Conservation (phyloP, 1,139 yeast genomes). For the Pichia sp. region DNA sequence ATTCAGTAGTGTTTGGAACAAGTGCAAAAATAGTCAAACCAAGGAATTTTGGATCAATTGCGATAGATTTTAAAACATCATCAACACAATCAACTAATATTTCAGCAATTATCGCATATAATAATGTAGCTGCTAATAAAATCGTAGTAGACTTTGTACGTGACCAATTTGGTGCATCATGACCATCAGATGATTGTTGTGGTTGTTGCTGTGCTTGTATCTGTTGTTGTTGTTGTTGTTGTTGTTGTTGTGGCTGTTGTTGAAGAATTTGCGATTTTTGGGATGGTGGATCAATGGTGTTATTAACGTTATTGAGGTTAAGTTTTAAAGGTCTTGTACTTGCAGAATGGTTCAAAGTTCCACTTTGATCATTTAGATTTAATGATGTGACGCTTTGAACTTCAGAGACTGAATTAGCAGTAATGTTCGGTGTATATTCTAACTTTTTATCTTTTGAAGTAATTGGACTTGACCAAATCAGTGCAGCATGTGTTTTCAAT, state of each 20-base stretch:
- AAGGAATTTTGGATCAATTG: slow-evolving; percentile 81
- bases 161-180: slow-evolving; percentile 98
- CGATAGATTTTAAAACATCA: slow-evolving; percentile 67
- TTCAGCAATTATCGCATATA: slow-evolving; percentile 92
- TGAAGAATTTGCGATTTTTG: slow-evolving; percentile 10
- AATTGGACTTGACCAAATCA: slow-evolving; percentile 81
- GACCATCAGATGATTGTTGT: slow-evolving; percentile 49
- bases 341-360: slow-evolving; percentile 5
- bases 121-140: slow-evolving; percentile 71
- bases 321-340: slow-evolving; percentile 3
- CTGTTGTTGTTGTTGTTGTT: slow-evolving; percentile 1
- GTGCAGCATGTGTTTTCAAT: slow-evolving; percentile 89
- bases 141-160: slow-evolving; percentile 80
- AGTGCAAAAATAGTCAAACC: slow-evolving; percentile 93
- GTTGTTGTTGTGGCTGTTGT: neutral
- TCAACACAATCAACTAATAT: slow-evolving; percentile 92
- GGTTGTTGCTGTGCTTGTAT: slow-evolving; percentile 15
- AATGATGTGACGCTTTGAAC: slow-evolving; percentile 26
- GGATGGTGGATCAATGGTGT: neutral
- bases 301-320: neutral
- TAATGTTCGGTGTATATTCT: slow-evolving; percentile 7
- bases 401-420: slow-evolving; percentile 12
- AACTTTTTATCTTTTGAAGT: slow-evolving; percentile 25
- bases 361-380: slow-evolving; percentile 17
- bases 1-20: slow-evolving; percentile 96